Base-by-base conservation (phyloP, 1,139 yeast genomes). In the Zygosaccharomyces sapae region DNA sequence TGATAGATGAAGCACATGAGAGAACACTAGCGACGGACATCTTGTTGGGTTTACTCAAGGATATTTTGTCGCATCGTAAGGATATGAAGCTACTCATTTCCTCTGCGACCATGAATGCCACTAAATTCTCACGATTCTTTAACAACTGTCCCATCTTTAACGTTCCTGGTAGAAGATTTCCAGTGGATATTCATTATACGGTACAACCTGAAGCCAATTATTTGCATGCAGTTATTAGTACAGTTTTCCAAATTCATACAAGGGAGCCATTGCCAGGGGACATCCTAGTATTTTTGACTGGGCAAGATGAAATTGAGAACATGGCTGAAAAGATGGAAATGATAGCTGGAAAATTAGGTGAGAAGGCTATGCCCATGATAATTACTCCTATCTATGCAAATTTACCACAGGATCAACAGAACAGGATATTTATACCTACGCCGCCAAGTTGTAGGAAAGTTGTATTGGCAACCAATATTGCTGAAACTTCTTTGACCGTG, bases 1-100 rank as follows among this genome's bases (percentile, higher is more conserved):
- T 92, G 85, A 86, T 92, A 55, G 98, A 92, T 67, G 98, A 92
- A 68, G 97, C 98, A 0, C 98, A 92, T 62, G 98, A 92, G 65
- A 75, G 98, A 48, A 90, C 97, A 0, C 69, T 90, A 25, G 83
- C 87, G n/a, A 90, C 97, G 0, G 98, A 92, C 66, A 80, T 92
- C 10, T 64, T 90, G 13, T 70, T 92, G 43, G 95, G 96, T 3
- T 71, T 92, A 33, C 69, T 92, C 29, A 89, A 89, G 59, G 92
- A 85, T 50, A 76, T 90, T 4, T 38, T 63, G 25, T 69, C 72
- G 12, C 72, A 74, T 34, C 71, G 97, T 41, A 77, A 81, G 0
- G 94, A 86, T 53, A 70, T 94, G 49, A 81, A 81, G 57, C 62
- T 92, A 4, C 69, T 92, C 13, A 83, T 92, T 40, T 89, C 97